Evolutionary conservation across 148 eudicot genomes (phyloP), one percentile per base, ranked within the genome.

Genomic region (Persicaria tinctoria): DNA sequence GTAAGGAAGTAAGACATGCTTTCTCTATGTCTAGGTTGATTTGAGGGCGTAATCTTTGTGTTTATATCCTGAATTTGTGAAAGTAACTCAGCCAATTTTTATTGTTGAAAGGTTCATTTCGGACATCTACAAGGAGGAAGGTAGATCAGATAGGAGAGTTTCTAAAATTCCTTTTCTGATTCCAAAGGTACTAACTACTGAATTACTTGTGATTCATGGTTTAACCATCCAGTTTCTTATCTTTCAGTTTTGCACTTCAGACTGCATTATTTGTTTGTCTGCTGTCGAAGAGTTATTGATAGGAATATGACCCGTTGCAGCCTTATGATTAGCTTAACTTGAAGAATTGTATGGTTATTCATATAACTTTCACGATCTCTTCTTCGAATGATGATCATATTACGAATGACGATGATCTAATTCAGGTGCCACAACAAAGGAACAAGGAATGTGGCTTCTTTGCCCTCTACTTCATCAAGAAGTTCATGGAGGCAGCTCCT

Each of bases 401-500:
- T 72, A 46, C 45, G 46, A 12, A 20, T 17, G 38, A 45, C 13
- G 1, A 48, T 5, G 47, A 12, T 66, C 18, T 66, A 38, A 41
- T 84, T 75, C 89, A 89, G 93, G 91, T 89, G 81, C 91, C 93
- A 5, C 91, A 89, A 74, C 89, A 85, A 75, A 86, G 76, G 76
- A 79, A 79, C 76, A 75, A 69, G 41, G 87, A 89, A 77, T 87
- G 91, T 62, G 93, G 88, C 46, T 68, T 63, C 47, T 87, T 78
- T 73, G 84, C 87, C 81, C 90, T 87, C 18, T 89, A 85, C 83
- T 87, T 81, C 79, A 84, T 89, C 59, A 77, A 81, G 14, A 49
- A 77, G 57, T 89, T 87, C 73, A 55, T 87, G 55, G 74, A 85
- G 77, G 54, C 73, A 51, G 89, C 87, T 79, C 88, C 85, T 5